Evolutionary conservation across 23 red algal species (phyloP), one percentile per base, ranked within the genome.

Genomic region (Gracilaria caudata): DNA sequence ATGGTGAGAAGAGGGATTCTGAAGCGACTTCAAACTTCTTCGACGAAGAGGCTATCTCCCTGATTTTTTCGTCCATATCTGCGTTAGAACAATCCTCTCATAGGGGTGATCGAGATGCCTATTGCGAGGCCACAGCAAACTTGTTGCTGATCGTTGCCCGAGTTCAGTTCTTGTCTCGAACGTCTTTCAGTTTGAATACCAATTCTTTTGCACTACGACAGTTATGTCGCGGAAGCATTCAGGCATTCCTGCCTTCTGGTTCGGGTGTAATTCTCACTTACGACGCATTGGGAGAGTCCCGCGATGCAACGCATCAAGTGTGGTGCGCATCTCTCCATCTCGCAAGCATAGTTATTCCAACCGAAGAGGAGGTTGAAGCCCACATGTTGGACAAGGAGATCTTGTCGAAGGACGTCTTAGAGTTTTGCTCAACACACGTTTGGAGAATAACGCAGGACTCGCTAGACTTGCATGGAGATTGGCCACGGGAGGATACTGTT

Each of bases 321-420:
- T 91, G 87, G 87, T 91, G 87, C 45, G 56, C 87, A 47, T 78
- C 47, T 64, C 85, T 89, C 11, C 85, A 68, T 64, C 51, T 89
- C 38, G 72, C 68, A 25, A 68, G 85, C 68, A 41, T 63, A 43
- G 85, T 66, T 0, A 89, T 89, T 45, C 85, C 85, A 51, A 70
- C 51, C 3, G 85, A 33, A 35, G 57, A 79, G 10, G 28, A 89
- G 30, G 61, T 39, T n/a, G 43, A 20, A 51, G 35, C 29, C 10
- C 51, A 58, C 61, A 46, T 75, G 70, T 25, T 39, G 35, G 85
- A 79, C 40, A 61, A 72, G 35, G 85, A 89, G 21, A 49, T 16
- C 21, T 53, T 51, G 43, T 47, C 78, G 14, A 59, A 49, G 64
- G 76, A 82, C 28, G 65, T 91, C 25, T 33, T 91, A 3, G 87